Base-by-base conservation (phyloP, 2,329 filamentous ascomycete genomes). In the Stagonosporopsis tanaceti region DNA sequence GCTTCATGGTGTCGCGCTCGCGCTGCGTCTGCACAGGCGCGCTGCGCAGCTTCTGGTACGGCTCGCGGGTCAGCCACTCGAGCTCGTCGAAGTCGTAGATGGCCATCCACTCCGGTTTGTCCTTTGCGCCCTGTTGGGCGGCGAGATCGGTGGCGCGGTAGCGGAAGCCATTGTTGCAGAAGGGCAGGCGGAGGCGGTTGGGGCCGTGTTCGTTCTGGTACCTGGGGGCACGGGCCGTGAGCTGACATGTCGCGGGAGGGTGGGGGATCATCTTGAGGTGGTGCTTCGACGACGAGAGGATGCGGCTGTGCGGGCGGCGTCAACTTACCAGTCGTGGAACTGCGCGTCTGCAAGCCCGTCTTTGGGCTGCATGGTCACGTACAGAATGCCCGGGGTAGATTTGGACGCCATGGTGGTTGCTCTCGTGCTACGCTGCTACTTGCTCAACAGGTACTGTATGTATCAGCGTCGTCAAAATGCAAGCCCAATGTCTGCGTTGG, bases 191-290 rank as follows among this genome's bases (percentile, higher is more conserved):
- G 6, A 96, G 84, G 45, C 92, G 89, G 15, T 88, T 86, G 17
- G 92, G 92, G 51, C 92, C 92, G 78, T 96, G 92, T 79, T 96
- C 92, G 76, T 93, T 95, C 80, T 96, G 93, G 81, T 96, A 96
- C 70, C 70, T 73, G 40, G 42, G 20, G 5, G 42, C n/a, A 5
- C 17, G 17, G 9, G n/a, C 6, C 4, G 42, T 45, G n/a, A 45
- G 28, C 17, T 17, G 28, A 27, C 15, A 20, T 34, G 20, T 53
- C 27, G 8, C 35, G 40, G 6, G 8, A 38, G 40, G 6, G 57
- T 8, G 25, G 6, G 91, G 25, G 51, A 34, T 20, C 20, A 34
- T 15, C 32, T 34, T 66, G 37, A 70, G 63, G 46, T 56, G 51
- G 3, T 48, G 54, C 39, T 44, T 50, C 34, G 61, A 66, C 11